These are phyloP conservation scores for Paraphaeosphaeria sporulosa DNA, from an alignment of 2,329 filamentous ascomycete species.

Conservation along the genomic window DNA sequence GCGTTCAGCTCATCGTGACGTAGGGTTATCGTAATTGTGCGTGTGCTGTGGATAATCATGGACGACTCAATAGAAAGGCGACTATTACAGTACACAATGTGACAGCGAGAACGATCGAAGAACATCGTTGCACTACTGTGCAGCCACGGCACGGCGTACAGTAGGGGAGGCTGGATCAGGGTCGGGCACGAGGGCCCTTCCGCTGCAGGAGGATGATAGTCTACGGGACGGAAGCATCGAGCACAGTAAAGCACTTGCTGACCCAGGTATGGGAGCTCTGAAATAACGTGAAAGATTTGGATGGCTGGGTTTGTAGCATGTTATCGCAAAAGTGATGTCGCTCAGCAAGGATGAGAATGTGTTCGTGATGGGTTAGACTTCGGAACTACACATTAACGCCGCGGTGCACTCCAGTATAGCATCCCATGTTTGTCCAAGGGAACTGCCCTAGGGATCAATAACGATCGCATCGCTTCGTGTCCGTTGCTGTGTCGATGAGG, in stretches of 20 bases:
- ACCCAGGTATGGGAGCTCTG: too few relatives aligned
- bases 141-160: background rate
- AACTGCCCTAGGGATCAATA: too few relatives aligned
- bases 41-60: background rate
- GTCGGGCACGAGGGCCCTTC: background rate
- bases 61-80: background rate
- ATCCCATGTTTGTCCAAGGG: too few relatives aligned
- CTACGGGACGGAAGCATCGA: background rate
- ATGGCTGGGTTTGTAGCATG: background rate
- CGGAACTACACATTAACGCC: too few relatives aligned
- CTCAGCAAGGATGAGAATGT: too few relatives aligned
- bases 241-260: background rate
- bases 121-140: background rate
- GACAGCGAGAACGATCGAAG: background rate
- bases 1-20: slow-evolving; percentile 6
- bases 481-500: too few relatives aligned
- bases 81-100: background rate
- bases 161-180: background rate
- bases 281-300: too few relatives aligned
- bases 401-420: too few relatives aligned
- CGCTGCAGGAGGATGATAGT: background rate
- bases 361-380: too few relatives aligned
- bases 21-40: background rate
- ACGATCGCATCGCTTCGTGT: too few relatives aligned
- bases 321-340: background rate